Base-by-base conservation (phyloP, 441 rosid genomes). In the Adansonia grandidieri region DNA sequence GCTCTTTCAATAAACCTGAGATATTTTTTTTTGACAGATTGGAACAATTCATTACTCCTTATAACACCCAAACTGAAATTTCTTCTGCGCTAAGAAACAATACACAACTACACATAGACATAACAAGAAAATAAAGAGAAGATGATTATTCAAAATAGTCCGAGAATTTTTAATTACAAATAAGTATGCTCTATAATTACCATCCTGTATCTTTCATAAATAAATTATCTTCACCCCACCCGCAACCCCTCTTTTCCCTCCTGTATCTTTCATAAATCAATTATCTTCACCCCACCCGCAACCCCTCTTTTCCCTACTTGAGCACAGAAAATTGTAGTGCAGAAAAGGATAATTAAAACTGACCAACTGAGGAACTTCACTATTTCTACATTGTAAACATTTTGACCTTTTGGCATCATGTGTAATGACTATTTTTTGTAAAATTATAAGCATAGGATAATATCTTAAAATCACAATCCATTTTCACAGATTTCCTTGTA, bases 1-100 rank as follows among this genome's bases (percentile, higher is more conserved):
- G 93, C 97, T 22, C 95, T 89, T 79, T 94, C 97, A 73, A 93
- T 80, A 80, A 96, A 95, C 82, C 99, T 96, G 85, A 74, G 81
- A 37, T 37, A 0, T 48, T 44, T 76, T 71, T 48, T 51, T 42
- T 75, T 28, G 61, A 64, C 32, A 64, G 75, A 75, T 48, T 47
- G 69, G 73, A 45, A 70, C 40, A 10, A 70, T 80, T 54, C 7
- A 54, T 42, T 62, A 58, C 53, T 54, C 57, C 58, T 64, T 51
- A n/a, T 45, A 58, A 50, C 74, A 79, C 48, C 66, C 22, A 77
- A 62, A 79, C 58, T 19, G 40, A 78, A 56, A 76, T 28, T 62
- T 67, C 51, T 66, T 45, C 51, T 13, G 24, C 80, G 56, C 50
- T 28, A 62, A 44, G 64, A 74, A 67, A 53, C 60, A 79, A 67